phyloP scores from a whole-genome alignment of 495 filamentous ascomycete genomes.

The Evansstolkia leycettana region DNA sequence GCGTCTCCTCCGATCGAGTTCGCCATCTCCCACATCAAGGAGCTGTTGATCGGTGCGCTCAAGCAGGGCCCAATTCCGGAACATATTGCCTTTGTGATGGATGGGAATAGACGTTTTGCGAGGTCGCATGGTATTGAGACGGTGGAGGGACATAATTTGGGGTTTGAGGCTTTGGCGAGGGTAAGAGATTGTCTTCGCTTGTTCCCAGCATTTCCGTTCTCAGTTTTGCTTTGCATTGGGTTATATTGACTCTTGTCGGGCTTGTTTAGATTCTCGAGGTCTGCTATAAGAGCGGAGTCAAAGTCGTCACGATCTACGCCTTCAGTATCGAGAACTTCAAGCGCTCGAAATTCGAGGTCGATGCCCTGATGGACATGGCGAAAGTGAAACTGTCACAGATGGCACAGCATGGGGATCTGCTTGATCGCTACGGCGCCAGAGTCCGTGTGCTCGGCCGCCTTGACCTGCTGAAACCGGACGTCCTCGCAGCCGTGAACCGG shows the following conservation, averaged over 20 bases:
- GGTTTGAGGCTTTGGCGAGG: conserved; percentile 86
- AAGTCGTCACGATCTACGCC: conserved; percentile 93
- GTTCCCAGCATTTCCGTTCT: conserved; percentile 3
- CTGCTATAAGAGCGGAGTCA: conserved; percentile 89
- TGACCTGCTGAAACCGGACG: conserved; percentile 70
- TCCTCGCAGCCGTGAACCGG: conserved; percentile 73
- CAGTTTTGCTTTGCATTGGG: neutral
- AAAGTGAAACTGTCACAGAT: conserved; percentile 87
- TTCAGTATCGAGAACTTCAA: conserved; percentile 99
- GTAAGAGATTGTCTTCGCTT: conserved; percentile 28
- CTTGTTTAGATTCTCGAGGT: conserved; percentile 81
- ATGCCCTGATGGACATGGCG: conserved; percentile 94
- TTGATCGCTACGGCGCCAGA: conserved; percentile 84
- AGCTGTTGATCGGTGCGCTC: conserved; percentile 75
- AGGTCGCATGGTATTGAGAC: conserved; percentile 86
- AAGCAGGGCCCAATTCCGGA: conserved; percentile 82
- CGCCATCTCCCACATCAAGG: conserved; percentile 55
- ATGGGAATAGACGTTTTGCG: conserved; percentile 90
- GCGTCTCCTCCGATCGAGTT: conserved; percentile 85
- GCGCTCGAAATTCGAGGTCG: conserved; percentile 93
- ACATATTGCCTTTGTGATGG: conserved; percentile 98
- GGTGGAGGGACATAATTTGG: conserved; percentile 90
- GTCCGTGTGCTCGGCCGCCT: conserved; percentile 74
- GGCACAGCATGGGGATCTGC: conserved; percentile 80
- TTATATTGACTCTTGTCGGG: neutral